Evolutionary conservation across 352 stramenopile genomes (phyloP), one percentile per base, ranked within the genome.

Genomic region (Pythium guiyangense): DNA sequence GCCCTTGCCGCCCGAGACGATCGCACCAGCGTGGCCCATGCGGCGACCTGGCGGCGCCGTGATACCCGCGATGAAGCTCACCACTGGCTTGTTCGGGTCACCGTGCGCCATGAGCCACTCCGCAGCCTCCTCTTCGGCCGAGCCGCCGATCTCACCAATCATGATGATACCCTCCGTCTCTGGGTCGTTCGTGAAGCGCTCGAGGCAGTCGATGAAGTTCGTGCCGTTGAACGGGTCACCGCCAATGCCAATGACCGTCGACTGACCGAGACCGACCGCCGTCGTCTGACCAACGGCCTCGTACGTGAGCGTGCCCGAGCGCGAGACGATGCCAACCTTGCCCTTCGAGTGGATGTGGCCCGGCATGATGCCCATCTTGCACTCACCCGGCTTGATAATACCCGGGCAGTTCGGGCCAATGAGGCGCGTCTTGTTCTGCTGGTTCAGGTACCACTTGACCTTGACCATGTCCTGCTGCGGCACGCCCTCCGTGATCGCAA

Each of bases 341-440:
- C 97, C 97, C 59, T 86, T 85, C 68, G 84, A 86, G 78, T 99
- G 97, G 80, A 99, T 99, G 86, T 99, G 98, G 52, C 97, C 97
- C 54, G 97, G 97, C 97, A 99, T 99, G 79, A 99, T 99, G 57
- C 97, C 97, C 81, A 99, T 99, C 79, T 99, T 99, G 74, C 96
- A 99, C 82, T 99, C 97, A 48, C 96, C 96, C 0, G 97, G 96
- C 83, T 99, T 99, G 86, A 99, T 99, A 69, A 99, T 99, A 63
- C 97, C 97, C 35, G 97, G 97, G 84, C 97, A 99, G 86, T 99
- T 99, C 46, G 97, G 97, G 39, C 97, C 97, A 66, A 99, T 99
- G 35, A 99, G 84, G 45, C 97, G 86, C 54, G 97, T 99, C 42
- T 77, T 94, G 60, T 71, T 96, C 70, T 99, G 96, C 54, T 88